Base-by-base conservation (phyloP, 768 basidiomycete genomes). In the Clavaria fumosa region DNA sequence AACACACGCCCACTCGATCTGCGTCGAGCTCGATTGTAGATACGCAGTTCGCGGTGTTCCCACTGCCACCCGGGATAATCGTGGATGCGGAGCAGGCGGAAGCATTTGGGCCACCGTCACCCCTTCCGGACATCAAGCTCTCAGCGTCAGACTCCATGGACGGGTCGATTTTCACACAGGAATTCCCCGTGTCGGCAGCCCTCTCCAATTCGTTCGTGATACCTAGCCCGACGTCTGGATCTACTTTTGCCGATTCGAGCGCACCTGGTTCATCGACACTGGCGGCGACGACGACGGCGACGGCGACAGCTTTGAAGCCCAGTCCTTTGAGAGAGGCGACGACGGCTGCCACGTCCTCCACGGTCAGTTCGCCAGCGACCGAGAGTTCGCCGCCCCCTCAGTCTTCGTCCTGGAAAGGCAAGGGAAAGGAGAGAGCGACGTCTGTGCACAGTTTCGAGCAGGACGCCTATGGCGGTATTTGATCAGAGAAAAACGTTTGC, bases 121-220 rank as follows among this genome's bases (percentile, higher is more conserved):
- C 46, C n/a, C 51, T 66, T 7, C 64, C 63, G 11, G 63, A 64
- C 47, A 57, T 63, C 45, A 35, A 41, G 11, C 26, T 60, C 27
- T 48, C 52, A 15, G 41, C 52, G 34, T 52, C 57, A 24, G 41
- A 54, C 4, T 60, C 57, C 48, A 41, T 35, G 4, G 15, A 35
- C 22, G 59, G 57, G 7, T 60, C 32, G 35, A 42, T 34, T 22
- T 40, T 24, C 40, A 39, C 35, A 12, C 35, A 35, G 23, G 23
- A 39, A 12, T 31, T 37, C 26, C 27, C 47, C 47, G 23, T 37
- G 47, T 37, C 49, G 6, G 36, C 11, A 41, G 41, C 37, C 6
- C 38, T 34, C 41, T 9, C n/a, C 15, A 23, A 38, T 19, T 3
- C 2, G 23, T 31, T 24, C 21, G 15, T n/a, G n/a, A n/a, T n/a